Conservation (phyloP, 495 filamentous ascomycete genomes). For the Bathelium albidoporum region DNA sequence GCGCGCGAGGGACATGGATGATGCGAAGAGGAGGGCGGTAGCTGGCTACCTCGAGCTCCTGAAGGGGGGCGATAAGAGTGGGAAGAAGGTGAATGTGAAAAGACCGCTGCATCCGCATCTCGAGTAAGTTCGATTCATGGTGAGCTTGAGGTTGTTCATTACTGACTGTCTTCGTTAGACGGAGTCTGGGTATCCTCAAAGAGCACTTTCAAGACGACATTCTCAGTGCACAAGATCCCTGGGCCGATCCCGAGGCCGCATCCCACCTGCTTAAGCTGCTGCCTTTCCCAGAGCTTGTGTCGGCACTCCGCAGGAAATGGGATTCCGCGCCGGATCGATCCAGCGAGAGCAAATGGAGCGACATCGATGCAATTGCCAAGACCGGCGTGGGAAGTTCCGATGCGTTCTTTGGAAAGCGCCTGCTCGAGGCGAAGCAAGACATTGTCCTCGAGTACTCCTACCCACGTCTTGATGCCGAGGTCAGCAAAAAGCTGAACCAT, state of each 20-base stretch:
- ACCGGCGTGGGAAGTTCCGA: conserved; percentile 55
- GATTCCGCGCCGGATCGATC: conserved; percentile 65
- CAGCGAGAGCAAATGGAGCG: conserved; percentile 75
- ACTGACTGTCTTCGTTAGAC: conserved; percentile 34
- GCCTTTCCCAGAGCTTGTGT: conserved; percentile 59
- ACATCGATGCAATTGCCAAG: conserved; percentile 79
- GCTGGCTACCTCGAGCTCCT: conserved; percentile 82
- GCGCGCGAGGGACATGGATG: conserved; percentile 69
- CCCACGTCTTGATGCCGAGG: conserved; percentile 91
- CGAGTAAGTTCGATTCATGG: conserved; percentile 37
- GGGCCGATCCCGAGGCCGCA: conserved; percentile 52
- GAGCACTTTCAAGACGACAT: conserved; percentile 71
- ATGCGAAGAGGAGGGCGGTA: conserved; percentile 69
- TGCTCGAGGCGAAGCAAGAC: conserved; percentile 87
- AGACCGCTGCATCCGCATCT: conserved; percentile 87
- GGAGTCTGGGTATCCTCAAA: conserved; percentile 74
- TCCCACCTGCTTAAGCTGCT: conserved; percentile 68
- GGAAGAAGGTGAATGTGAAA: conserved; percentile 78
- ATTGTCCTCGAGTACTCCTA: conserved; percentile 96
- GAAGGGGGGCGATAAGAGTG: conserved; percentile 68
- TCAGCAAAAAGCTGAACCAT: conserved; percentile 95
- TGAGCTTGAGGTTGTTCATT: neutral
- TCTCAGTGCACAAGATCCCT: conserved; percentile 77
- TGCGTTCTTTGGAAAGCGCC: conserved; percentile 41
- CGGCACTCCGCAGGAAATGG: conserved; percentile 81